A percentile compares a stretch with the other conserved stretches of the same genome.
phyloP scores from a whole-genome alignment of 2,329 filamentous ascomycete genomes.

The Myriosclerotinia curreyana region DNA sequence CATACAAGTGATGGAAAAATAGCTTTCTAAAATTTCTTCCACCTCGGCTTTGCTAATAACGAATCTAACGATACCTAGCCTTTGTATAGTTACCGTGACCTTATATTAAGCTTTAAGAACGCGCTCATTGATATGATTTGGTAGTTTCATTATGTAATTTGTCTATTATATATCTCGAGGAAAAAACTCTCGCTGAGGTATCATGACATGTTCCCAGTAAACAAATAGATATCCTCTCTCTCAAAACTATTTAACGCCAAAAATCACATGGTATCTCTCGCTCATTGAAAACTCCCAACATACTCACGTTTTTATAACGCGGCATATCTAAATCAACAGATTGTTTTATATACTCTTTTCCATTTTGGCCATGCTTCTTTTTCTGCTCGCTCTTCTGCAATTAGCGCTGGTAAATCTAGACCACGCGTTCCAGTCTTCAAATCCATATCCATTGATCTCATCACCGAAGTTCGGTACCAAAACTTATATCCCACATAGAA shows the following conservation, averaged over 20 bases:
- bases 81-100: slow-evolving; percentile 1
- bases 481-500: slow-evolving; percentile 77
- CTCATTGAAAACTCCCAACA: not conserved
- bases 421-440: slow-evolving; percentile 81
- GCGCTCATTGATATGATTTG: slow-evolving; percentile 8
- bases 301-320: not conserved
- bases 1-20: not conserved
- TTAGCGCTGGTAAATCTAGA: slow-evolving; percentile 73
- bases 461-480: slow-evolving; percentile 64
- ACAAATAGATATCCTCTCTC: not conserved
- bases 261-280: slow-evolving; percentile 15
- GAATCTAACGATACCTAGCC: not conserved
- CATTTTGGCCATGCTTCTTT: slow-evolving; percentile 67
- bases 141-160: slow-evolving; percentile 3
- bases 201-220: slow-evolving; percentile 6
- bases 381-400: slow-evolving; percentile 79
- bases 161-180: not conserved
- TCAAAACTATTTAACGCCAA: not conserved
- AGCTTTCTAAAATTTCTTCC: not conserved
- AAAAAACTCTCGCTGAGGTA: not conserved
- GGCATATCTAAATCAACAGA: slow-evolving; percentile 52
- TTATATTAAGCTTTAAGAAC: slow-evolving; percentile 7
- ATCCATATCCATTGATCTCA: slow-evolving; percentile 75
- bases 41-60: not conserved
- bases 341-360: slow-evolving; percentile 72